Base-by-base conservation (phyloP, 2,329 filamentous ascomycete species). In the Cladosporium sp. region DNA sequence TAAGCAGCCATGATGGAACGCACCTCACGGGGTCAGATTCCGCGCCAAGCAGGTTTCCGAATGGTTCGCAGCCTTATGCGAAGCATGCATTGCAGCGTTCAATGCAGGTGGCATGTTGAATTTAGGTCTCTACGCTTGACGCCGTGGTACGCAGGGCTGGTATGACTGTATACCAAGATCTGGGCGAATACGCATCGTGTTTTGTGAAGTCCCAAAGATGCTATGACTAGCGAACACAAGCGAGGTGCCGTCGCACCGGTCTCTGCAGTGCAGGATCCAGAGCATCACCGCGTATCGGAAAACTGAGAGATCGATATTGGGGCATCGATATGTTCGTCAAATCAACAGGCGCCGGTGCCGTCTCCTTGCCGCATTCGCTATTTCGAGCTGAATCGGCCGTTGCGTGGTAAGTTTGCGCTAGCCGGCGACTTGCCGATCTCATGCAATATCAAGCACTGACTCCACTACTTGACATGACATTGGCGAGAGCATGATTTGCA, bases 371-470 rank as follows among this genome's bases (percentile, higher is more conserved):
- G 52, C 52, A 55, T 30, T 34, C 51, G 36, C 51, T 57, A 64
- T 55, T 55, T 64, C 28, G 26, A 54, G 51, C 61, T 59, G 57
- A 59, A 38, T 38, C 51, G 24, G 49, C 60, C 34, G 34, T 26
- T 24, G 60, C 47, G 49, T 49, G 28, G 28, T 34, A 64, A 44
- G 21, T 44, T 64, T 55, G 51, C 61, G 61, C 61, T 64, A 64
- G 36, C 7, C 7, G 8, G 14, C 51, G 51, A 41, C 21, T 10
- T 41, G 51, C 24, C 51, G 61, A 64, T 64, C 61, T 64, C 61
- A 57, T 64, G 61, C 51, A 63, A 63, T 63, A 63, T 34, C 49
- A 28, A 54, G 47, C 60, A 63, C 60, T 54, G 60, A 54, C 60
- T 55, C 52, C n/a, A 21, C 52, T 55, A 34, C 26, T 32, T 30